phyloP scores from a whole-genome alignment of 371 early-diverging fungal species.

The Mucor racemosus region DNA sequence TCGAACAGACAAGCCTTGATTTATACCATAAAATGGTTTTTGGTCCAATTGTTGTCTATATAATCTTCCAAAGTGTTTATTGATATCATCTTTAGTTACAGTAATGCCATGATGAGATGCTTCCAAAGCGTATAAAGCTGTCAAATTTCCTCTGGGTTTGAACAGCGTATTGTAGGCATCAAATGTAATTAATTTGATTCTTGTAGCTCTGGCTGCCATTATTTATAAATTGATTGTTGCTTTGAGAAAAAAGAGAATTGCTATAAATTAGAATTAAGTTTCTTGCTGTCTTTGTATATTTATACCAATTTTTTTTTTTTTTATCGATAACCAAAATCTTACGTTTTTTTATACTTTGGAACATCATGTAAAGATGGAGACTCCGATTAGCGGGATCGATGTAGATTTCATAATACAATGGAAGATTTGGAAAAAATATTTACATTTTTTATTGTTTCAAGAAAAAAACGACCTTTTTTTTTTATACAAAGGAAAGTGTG shows the following conservation, averaged over 20 bases:
- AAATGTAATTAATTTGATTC: conserved; percentile 41
- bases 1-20: conserved; percentile 31
- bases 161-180: conserved; percentile 51
- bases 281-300: neutral
- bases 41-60: conserved; percentile 32
- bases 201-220: conserved; percentile 15
- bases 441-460: neutral
- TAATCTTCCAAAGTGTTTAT: conserved; percentile 33
- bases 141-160: conserved; percentile 39
- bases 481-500: neutral
- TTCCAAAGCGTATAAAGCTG: conserved; percentile 35
- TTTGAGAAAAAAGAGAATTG: neutral
- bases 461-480: no score
- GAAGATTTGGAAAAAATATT: neutral
- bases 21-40: conserved; percentile 44
- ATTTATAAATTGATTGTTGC: neutral
- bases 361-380: neutral
- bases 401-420: neutral
- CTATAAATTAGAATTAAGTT: neutral
- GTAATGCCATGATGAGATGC: conserved; percentile 35
- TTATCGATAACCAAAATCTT: conserved; percentile 8
- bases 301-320: neutral
- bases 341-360: conserved; percentile 9
- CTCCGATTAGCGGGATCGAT: conserved; percentile 2
- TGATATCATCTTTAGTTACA: conserved; percentile 30